Conservation (phyloP, 2,329 filamentous ascomycete species). For the Zymoseptoria tritici region DNA sequence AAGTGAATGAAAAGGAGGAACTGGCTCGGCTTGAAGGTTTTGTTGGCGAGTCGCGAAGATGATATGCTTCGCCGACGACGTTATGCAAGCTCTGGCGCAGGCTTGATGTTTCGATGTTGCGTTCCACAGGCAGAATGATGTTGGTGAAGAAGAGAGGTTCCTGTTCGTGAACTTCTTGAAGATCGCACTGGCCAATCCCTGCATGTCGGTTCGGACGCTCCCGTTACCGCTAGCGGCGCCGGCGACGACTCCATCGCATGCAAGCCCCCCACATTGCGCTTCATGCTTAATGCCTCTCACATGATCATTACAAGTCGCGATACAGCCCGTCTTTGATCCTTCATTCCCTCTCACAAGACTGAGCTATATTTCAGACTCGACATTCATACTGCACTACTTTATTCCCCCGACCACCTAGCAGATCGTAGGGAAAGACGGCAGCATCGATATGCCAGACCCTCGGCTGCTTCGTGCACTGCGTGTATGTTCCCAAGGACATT, state of each 20-base stretch:
- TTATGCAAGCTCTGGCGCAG: neutral
- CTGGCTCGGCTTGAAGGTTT: neutral
- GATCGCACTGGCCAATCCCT: neutral
- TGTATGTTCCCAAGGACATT: slow-evolving; percentile 9
- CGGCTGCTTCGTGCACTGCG: slow-evolving; percentile 15
- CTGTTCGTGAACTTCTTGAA: neutral
- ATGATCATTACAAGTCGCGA: neutral
- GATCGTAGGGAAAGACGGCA: neutral
- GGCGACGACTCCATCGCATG: neutral
- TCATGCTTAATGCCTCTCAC: neutral
- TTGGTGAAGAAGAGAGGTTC: neutral
- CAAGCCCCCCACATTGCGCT: neutral
- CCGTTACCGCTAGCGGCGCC: neutral
- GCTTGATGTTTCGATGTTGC: neutral
- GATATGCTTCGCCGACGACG: neutral
- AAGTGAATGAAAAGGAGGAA: neutral
- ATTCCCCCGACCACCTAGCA: neutral
- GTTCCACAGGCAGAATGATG: neutral
- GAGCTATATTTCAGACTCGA: neutral
- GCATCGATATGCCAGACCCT: slow-evolving; percentile 15
- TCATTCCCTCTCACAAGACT: neutral
- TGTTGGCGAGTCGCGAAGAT: neutral
- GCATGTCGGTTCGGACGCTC: neutral
- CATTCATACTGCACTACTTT: neutral
- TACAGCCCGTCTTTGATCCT: neutral